Evolutionary conservation across 345 rosid species (phyloP), one percentile per base, ranked within the genome.

Genomic region (Cardiospermum halicacabum): DNA sequence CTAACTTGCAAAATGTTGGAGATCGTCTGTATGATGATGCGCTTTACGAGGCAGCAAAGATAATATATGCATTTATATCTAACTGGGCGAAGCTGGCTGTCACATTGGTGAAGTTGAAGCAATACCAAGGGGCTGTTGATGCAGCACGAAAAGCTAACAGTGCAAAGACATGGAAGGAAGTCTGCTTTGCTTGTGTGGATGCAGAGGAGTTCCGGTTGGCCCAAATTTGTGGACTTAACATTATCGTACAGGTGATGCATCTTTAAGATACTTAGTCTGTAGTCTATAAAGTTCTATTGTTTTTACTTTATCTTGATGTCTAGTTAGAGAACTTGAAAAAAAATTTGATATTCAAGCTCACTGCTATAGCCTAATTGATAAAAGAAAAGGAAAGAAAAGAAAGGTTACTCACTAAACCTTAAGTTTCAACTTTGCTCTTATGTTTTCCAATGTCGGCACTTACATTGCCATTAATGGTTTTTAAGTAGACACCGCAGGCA

Each of bases 141-240:
- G 99, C 99, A 42, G 97, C 99, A 69, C 79, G 99, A 55, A 94
- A 94, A 78, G 99, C 99, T 56, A 91, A 91, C 87, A 91, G 97
- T 70, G 95, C 96, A 30, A 94, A 91, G 85, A 94, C 97, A 50
- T 94, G 99, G 99, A 94, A 91, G 79, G 97, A 89, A 79, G 97
- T 89, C 65, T 93, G 98, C 84, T 93, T 93, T 76, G 97, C 98
- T 60, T 93, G 98, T 78, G 96, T 93, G 63, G 98, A 93, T 75
- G 97, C 94, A 0, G 98, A 93, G 80, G 97, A 93, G 71, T 93
- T 90, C 84, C 89, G 96, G 48, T 78, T 90, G 80, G 98, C 97
- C 2, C 98, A 93, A 66, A 93, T 93, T 5, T 93, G 97, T 75
- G 98, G 98, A 36, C 97, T 93, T 57, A 93, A 93, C 81, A 84